Evolutionary conservation across 2,329 filamentous ascomycete species (phyloP).

Genomic region (Aspergillus proliferans): DNA sequence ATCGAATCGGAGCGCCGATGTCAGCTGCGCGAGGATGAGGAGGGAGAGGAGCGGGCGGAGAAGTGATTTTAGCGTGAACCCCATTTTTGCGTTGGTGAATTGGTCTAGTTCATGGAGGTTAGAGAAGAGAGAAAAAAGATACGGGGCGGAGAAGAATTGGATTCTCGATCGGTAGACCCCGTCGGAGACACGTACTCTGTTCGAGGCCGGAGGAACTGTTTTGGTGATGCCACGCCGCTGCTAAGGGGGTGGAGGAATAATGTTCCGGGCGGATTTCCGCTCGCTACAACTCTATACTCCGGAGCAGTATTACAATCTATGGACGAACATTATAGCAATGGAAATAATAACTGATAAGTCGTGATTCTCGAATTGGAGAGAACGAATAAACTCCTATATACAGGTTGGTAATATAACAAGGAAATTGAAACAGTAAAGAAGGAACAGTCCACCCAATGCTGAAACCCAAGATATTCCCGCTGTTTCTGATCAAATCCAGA

Average conservation of each 20-base stretch:
- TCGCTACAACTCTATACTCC: not conserved
- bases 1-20: slow-evolving; percentile 84
- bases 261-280: slow-evolving; percentile 19
- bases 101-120: no score
- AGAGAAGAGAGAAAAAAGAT: not conserved
- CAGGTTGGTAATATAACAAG: not conserved
- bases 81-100: not conserved
- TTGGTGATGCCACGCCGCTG: slow-evolving; percentile 32
- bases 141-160: slow-evolving; percentile 6
- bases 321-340: not conserved
- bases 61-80: slow-evolving; percentile 24
- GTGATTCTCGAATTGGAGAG: no score
- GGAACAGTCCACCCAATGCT: not conserved
- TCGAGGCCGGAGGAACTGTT: slow-evolving; percentile 19
- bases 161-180: slow-evolving; percentile 4
- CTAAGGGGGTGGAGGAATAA: slow-evolving; percentile 25
- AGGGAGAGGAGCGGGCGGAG: slow-evolving; percentile 18
- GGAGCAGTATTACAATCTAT: not conserved
- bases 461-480: not conserved
- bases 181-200: not conserved
- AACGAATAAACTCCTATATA: not conserved
- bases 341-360: no score
- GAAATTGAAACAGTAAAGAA: not conserved
- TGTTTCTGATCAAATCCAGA: slow-evolving; percentile 1
- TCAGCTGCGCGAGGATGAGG: slow-evolving; percentile 31